A percentile compares a stretch with the other conserved stretches of the same genome.
Evolutionary conservation across 345 rosid species (phyloP).

Genomic region (Abelmoschus esculentus): DNA sequence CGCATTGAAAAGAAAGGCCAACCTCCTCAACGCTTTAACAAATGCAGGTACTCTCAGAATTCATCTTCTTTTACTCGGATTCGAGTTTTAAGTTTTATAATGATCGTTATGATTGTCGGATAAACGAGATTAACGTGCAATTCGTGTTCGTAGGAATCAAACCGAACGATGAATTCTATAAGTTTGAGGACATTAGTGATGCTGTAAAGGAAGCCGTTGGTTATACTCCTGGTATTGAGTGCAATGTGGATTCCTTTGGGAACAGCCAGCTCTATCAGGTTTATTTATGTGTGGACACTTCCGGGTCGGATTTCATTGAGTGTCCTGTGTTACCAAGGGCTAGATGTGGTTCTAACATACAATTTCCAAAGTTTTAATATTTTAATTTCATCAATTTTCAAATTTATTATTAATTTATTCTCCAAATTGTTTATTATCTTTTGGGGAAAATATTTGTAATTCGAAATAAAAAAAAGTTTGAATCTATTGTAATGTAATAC

Average conservation of each 20-base stretch:
- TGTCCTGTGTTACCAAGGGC: slow-evolving; percentile 46
- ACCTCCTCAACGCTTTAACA: slow-evolving; percentile 50
- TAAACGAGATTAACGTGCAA: background rate
- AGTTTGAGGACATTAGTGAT: slow-evolving; percentile 26
- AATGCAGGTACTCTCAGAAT: slow-evolving; percentile 28
- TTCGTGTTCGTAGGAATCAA: slow-evolving; percentile 35
- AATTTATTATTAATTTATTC: background rate
- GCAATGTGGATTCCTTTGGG: slow-evolving; percentile 45
- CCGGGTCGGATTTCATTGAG: slow-evolving; percentile 55
- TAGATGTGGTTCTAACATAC: slow-evolving; percentile 40
- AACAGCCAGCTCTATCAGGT: slow-evolving; percentile 52
- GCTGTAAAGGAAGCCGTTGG: slow-evolving; percentile 47
- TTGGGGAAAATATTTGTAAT: background rate
- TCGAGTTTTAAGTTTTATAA: background rate
- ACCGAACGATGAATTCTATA: slow-evolving; percentile 55
- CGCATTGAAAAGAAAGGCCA: slow-evolving; percentile 35
- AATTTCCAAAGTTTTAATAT: slow-evolving; percentile 55
- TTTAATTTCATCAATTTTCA: background rate
- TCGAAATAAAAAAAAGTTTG: background rate
- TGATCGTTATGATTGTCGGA: background rate
- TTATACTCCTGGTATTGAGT: slow-evolving; percentile 45
- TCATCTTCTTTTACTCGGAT: background rate
- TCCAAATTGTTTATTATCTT: background rate
- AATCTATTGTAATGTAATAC: background rate
- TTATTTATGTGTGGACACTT: slow-evolving; percentile 59